phyloP scores from a whole-genome alignment of 768 basidiomycete genomes.

The Psilocybe sp. region DNA sequence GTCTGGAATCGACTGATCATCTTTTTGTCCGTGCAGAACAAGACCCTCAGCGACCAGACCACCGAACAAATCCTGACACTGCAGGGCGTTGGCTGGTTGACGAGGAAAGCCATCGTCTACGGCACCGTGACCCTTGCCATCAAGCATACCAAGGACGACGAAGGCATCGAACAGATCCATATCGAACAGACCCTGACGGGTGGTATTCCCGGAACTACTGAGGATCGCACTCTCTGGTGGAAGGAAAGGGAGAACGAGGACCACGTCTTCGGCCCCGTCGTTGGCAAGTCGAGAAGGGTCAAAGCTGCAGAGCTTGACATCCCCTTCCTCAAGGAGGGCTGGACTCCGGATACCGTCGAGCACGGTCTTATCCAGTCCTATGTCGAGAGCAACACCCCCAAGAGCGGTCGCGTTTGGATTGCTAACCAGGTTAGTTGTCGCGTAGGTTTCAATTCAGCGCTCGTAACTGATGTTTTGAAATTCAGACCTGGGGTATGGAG shows the following conservation, averaged over 20 bases:
- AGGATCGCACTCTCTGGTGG: slow-evolving; percentile 60
- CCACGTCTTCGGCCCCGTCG: slow-evolving; percentile 57
- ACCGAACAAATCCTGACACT: slow-evolving; percentile 62
- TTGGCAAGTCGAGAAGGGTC: slow-evolving; percentile 52
- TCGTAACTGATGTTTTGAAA: slow-evolving; percentile 27
- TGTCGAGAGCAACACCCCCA: slow-evolving; percentile 59
- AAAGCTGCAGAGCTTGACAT: slow-evolving; percentile 44
- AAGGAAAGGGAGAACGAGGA: slow-evolving; percentile 50
- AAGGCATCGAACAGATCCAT: slow-evolving; percentile 61
- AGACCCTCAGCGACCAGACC: slow-evolving; percentile 51
- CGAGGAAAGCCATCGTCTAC: slow-evolving; percentile 55
- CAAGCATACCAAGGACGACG: slow-evolving; percentile 64
- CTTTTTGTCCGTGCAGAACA: slow-evolving; percentile 47
- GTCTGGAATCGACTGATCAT: not conserved
- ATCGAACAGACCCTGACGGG: slow-evolving; percentile 65
- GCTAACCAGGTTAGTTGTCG: slow-evolving; percentile 54
- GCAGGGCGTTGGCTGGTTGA: slow-evolving; percentile 75
- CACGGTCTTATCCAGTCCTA: slow-evolving; percentile 44
- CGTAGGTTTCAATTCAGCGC: slow-evolving; percentile 41
- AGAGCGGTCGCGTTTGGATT: slow-evolving; percentile 60
- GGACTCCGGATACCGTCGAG: slow-evolving; percentile 45
- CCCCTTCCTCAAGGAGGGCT: slow-evolving; percentile 42
- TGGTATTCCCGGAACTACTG: slow-evolving; percentile 54
- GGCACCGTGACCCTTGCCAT: slow-evolving; percentile 59
- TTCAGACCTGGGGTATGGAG: slow-evolving; percentile 63